phyloP scores from a whole-genome alignment of 257 asterid species.

The Eustoma russellianum region DNA sequence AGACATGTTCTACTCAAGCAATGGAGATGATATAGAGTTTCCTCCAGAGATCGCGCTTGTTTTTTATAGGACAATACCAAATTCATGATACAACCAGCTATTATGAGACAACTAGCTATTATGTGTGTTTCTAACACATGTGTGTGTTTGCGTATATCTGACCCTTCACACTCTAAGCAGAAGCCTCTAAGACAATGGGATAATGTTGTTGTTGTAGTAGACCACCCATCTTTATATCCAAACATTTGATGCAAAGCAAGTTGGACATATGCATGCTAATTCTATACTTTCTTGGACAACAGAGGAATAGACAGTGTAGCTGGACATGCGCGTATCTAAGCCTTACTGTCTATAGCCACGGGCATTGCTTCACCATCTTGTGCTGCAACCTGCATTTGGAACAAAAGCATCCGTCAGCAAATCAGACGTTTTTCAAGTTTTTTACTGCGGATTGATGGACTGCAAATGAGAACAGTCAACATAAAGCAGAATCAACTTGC shows the following conservation, averaged over 20 bases:
- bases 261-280: background rate
- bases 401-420: background rate
- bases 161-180: too few relatives aligned
- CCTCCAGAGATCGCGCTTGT: too few relatives aligned
- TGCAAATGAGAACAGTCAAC: background rate
- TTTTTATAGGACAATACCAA: too few relatives aligned
- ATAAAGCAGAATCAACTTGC: constrained; percentile 23
- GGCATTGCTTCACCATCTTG: constrained; percentile 17
- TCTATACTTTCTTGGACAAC: background rate
- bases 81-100: too few relatives aligned
- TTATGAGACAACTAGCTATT: too few relatives aligned
- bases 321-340: constrained; percentile 11
- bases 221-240: too few relatives aligned
- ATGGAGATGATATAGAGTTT: background rate
- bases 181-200: too few relatives aligned
- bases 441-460: background rate
- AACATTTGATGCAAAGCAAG: background rate
- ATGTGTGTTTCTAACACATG: too few relatives aligned
- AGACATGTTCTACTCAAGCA: background rate
- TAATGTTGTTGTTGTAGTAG: too few relatives aligned
- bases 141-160: too few relatives aligned
- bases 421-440: background rate
- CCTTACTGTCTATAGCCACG: constrained; percentile 33
- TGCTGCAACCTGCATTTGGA: constrained; percentile 24
- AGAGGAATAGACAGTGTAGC: background rate